Evolutionary conservation across 2,329 filamentous ascomycete genomes (phyloP).

Genomic region (Talaromyces sp.): DNA sequence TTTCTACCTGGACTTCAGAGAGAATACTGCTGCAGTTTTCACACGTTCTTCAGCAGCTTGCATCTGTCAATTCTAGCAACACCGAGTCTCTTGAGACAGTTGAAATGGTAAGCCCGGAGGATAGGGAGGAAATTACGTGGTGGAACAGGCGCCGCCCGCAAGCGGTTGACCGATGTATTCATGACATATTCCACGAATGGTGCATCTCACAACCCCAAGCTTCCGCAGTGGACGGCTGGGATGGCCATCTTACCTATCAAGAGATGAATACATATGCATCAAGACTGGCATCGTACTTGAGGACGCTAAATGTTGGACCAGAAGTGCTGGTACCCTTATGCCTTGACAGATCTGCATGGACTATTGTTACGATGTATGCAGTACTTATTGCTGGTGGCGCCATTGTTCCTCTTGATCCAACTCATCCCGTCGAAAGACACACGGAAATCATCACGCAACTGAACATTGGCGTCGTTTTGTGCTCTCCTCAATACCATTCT

Average conservation of each 20-base stretch:
- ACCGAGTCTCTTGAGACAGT: neutral
- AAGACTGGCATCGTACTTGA: conserved; percentile 25
- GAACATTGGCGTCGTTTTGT: neutral
- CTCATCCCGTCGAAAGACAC: conserved; percentile 9
- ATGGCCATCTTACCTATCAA: conserved; percentile 29
- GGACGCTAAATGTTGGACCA: conserved; percentile 23
- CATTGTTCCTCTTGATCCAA: conserved; percentile 13
- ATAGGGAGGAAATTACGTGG: conserved; percentile 26
- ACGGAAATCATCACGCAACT: conserved; percentile 8
- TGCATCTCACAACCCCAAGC: conserved; percentile 16
- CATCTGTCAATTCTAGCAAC: conserved; percentile 20
- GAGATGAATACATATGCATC: conserved; percentile 30
- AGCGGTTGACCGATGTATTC: conserved; percentile 8
- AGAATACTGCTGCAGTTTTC: conserved; percentile 51
- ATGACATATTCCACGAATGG: conserved; percentile 6
- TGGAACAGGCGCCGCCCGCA: conserved; percentile 9
- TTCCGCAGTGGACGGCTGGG: conserved; percentile 28
- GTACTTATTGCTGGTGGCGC: conserved; percentile 18
- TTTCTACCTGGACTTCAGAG: conserved; percentile 50
- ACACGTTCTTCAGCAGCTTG: conserved; percentile 30
- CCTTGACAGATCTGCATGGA: conserved; percentile 17
- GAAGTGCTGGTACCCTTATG: conserved; percentile 24
- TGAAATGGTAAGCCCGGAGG: conserved; percentile 26
- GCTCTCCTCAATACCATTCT: conserved; percentile 22
- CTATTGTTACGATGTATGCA: conserved; percentile 14